phyloP scores from a whole-genome alignment of 257 asterid species.

The Petrea volubilis region DNA sequence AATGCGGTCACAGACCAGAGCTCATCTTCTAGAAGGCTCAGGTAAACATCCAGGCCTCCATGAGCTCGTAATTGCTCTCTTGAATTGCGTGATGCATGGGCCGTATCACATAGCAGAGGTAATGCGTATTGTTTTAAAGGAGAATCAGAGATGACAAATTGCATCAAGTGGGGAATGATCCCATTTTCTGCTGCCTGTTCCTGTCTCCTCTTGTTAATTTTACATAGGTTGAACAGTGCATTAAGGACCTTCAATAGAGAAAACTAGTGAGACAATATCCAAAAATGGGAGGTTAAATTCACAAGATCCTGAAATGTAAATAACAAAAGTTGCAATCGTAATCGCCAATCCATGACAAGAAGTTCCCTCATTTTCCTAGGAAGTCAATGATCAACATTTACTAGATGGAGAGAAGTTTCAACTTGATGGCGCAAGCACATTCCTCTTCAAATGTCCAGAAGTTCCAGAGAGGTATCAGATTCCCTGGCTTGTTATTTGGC shows the following conservation, averaged over 20 bases:
- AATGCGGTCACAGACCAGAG: constrained; percentile 71
- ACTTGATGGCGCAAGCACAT: not conserved
- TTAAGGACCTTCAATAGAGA: constrained; percentile 50
- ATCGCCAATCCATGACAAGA: not conserved
- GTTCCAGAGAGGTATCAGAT: too few relatives aligned
- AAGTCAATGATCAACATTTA: not conserved
- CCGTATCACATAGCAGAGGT: constrained; percentile 76
- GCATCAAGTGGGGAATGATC: constrained; percentile 70
- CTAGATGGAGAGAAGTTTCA: not conserved
- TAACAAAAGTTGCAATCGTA: not conserved
- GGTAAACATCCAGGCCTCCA: constrained; percentile 69
- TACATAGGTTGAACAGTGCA: constrained; percentile 73
- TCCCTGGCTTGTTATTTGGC: too few relatives aligned
- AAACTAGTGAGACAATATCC: constrained; percentile 24
- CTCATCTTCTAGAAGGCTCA: constrained; percentile 71
- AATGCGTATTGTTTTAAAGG: constrained; percentile 64
- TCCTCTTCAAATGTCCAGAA: not conserved
- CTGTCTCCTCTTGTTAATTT: constrained; percentile 75
- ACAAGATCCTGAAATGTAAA: not conserved
- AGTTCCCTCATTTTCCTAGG: not conserved
- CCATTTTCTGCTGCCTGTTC: constrained; percentile 82
- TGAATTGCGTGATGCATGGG: constrained; percentile 76
- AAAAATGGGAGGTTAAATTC: not conserved
- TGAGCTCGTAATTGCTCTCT: constrained; percentile 79
- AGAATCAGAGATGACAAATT: constrained; percentile 61